Evolutionary conservation across 495 filamentous ascomycete species (phyloP), one percentile per base, ranked within the genome.

Genomic region (Penicillium arizonense): DNA sequence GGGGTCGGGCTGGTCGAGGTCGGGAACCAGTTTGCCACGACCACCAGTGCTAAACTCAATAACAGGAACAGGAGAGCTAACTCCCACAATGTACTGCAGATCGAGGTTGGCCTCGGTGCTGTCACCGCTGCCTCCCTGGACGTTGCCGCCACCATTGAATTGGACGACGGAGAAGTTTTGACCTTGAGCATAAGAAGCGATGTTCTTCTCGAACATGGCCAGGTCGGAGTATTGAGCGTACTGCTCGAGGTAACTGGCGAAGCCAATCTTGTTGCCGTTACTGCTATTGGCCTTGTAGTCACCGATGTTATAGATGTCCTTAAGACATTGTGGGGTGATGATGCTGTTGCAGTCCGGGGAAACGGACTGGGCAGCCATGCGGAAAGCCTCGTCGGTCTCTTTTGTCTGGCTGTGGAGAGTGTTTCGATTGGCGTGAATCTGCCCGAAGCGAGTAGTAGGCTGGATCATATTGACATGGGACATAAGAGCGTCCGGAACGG

Each of bases 51-150:
- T 86, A 71, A 81, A 90, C 50, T 87, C 84, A 1, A 73, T 78
- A n/a, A 85, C 76, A 0, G 84, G 83, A 7, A 85, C 68, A 3
- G 82, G 82, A 36, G 77, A 68, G 56, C 73, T 75, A 18, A 88
- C 53, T 5, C 80, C 83, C 49, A 87, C 47, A 50, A 85, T 81
- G 50, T 87, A 87, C 65, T 93, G 86, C 34, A 87, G 61, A 56
- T 94, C 89, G 21, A 93, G 76, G 69, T 91, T 89, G 49, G 88
- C 89, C 65, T 95, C 88, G 32, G 77, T 77, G 57, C 71, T 74
- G 53, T 79, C 68, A 8, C 40, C 20, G 48, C 69, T 68, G 30
- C 81, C 70, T 55, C 71, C 56, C 51, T 81, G 83, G 56, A 78
- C 64, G 49, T 85, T 74, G 4, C 69, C 58, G 23, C 77, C 85